phyloP scores from a whole-genome alignment of 306 rosid species.

The Urtica urens region DNA sequence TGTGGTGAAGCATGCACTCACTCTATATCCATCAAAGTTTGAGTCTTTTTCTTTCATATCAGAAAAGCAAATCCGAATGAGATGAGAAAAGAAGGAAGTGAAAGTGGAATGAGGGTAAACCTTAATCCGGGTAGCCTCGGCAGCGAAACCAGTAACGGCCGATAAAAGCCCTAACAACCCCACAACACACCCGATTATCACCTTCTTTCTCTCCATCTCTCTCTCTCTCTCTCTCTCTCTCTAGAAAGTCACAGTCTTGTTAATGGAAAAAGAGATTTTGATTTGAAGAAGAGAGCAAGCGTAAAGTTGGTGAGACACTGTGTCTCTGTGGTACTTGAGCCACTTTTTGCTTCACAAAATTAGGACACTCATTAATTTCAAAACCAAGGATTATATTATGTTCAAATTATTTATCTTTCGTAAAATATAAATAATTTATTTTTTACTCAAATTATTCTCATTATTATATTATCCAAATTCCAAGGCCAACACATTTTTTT shows the following conservation, averaged over 20 bases:
- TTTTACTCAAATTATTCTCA: no score
- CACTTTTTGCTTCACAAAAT: neutral
- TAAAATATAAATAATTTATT: no score
- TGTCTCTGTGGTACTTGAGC: slow-evolving; percentile 2
- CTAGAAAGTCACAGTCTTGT: neutral
- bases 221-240: slow-evolving; percentile 3
- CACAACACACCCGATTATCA: slow-evolving; percentile 37
- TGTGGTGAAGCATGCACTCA: no score
- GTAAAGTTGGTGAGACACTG: slow-evolving; percentile 6
- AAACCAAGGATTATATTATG: no score
- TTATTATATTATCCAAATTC: no score
- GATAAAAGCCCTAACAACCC: slow-evolving; percentile 61
- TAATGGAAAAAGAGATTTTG: neutral
- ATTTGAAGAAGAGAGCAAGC: neutral
- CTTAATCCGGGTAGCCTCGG: slow-evolving; percentile 77
- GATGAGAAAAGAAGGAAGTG: neutral
- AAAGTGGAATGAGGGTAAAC: slow-evolving; percentile 23
- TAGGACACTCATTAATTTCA: no score
- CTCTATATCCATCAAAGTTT: no score
- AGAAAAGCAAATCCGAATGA: neutral
- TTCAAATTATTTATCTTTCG: no score
- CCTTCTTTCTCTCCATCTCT: slow-evolving; percentile 52
- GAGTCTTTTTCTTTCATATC: no score
- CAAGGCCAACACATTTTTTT: no score
- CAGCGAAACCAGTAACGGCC: slow-evolving; percentile 69